Base-by-base conservation (phyloP, 2,329 filamentous ascomycete species). In the Phialocephala subalpina region DNA sequence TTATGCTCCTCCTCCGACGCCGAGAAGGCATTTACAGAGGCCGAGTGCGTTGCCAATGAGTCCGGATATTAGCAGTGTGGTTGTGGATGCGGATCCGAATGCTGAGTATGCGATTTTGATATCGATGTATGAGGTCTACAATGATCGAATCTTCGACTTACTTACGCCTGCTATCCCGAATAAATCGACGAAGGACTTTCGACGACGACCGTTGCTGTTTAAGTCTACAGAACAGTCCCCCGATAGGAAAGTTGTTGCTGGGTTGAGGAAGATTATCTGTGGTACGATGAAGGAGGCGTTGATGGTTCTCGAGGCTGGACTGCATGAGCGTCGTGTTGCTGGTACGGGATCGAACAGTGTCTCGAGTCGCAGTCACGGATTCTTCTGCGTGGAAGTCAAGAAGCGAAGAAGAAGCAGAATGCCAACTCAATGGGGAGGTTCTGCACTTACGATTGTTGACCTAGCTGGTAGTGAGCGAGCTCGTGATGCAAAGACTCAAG, bases 91-190 rank as follows among this genome's bases (percentile, higher is more conserved):
- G 57, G 91, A 94, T 68, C 82, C 84, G 0, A 86, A 86, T 22
- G 87, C 90, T 62, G 93, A 97, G 72, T 97, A 97, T 73, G 91
- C 92, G 4, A 89, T 99, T 62, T 82, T 99, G 12, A 85, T 99
- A 25, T 97, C 94, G 62, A 99, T 99, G 94, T 98, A 98, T 79
- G 96, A 99, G 78, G 95, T 99, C 1, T 97, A 99, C 82, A 99
- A 99, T 76, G 95, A 99, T 80, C 90, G 94, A 40, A 98, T 99
- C 71, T 98, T 97, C 77, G 96, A 99, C 74, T 87, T 99, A 0
- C 83, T 99, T 0, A 92, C 91, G 0, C 86, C 87, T 0, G 85
- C 87, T 2, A 79, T 83, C 25, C 86, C 86, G 68, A 84, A 84
- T 0, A 85, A 85, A 40, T 83, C 84, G 5, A 90, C 88, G 2